Percentiles rank a stretch among this genome's conserved stretches.
Evolutionary conservation across 331 rosid species (phyloP).

Genomic region (Rhamnella rubrinervis): DNA sequence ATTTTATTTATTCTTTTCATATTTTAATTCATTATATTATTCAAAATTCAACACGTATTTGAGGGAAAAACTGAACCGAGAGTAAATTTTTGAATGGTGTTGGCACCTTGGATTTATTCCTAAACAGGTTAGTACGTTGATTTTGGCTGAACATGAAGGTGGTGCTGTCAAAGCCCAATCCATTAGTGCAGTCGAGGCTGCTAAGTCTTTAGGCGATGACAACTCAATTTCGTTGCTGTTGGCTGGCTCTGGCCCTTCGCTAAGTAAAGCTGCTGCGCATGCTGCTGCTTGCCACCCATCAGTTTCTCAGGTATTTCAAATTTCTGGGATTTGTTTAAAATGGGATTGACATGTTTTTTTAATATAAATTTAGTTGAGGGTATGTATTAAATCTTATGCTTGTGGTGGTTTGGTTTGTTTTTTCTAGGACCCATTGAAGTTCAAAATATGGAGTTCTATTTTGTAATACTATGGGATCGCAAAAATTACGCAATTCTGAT

Average conservation of each 20-base stretch:
- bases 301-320: conserved; percentile 57
- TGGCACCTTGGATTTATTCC: not conserved
- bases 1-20: too few relatives aligned
- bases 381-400: too few relatives aligned
- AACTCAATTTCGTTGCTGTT: conserved; percentile 67
- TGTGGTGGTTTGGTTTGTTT: not conserved
- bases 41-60: not conserved
- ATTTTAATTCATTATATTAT: too few relatives aligned
- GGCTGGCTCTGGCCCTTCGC: conserved; percentile 85
- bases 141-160: conserved; percentile 77
- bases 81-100: not conserved
- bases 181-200: conserved; percentile 72
- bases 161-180: conserved; percentile 66
- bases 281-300: conserved; percentile 78
- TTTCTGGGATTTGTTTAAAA: not conserved
- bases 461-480: not conserved
- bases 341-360: not conserved
- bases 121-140: conserved; percentile 69
- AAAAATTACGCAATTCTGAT: conserved; percentile 30
- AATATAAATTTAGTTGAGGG: too few relatives aligned
- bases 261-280: conserved; percentile 68
- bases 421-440: not conserved
- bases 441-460: not conserved
- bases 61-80: not conserved
- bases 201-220: conserved; percentile 46